phyloP scores from a whole-genome alignment of 192 early-diverging fungal genomes.

The Phlyctochytrium planicorne region DNA sequence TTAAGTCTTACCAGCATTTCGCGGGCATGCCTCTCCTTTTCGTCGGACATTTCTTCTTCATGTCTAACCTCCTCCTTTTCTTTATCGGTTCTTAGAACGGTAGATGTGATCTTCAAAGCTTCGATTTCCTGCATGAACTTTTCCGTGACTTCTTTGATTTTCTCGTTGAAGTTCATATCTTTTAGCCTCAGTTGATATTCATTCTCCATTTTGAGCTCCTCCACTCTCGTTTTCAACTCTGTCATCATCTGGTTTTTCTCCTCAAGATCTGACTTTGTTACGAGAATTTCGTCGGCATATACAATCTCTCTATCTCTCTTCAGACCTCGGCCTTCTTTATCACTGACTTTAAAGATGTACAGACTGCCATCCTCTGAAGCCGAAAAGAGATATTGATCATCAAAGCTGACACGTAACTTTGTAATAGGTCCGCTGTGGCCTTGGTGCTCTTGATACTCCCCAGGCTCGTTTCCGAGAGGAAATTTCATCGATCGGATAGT shows the following conservation, averaged over 20 bases:
- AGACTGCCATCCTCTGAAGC: slow-evolving; percentile 55
- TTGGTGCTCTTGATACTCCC: slow-evolving; percentile 61
- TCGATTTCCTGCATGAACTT: slow-evolving; percentile 68
- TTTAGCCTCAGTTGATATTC: slow-evolving; percentile 66
- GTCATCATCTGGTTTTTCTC: slow-evolving; percentile 57
- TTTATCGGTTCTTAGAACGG: slow-evolving; percentile 59
- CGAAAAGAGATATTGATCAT: slow-evolving; percentile 62
- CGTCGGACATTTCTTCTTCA: slow-evolving; percentile 61
- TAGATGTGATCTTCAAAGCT: slow-evolving; percentile 55
- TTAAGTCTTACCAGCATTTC: slow-evolving; percentile 41
- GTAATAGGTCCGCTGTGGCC: slow-evolving; percentile 54
- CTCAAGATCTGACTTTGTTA: slow-evolving; percentile 63
- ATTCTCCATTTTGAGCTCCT: slow-evolving; percentile 69
- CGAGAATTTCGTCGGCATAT: slow-evolving; percentile 64
- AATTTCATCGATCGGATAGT: slow-evolving; percentile 58
- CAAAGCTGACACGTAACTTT: slow-evolving; percentile 52
- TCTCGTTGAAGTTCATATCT: slow-evolving; percentile 71
- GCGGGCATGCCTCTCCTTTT: slow-evolving; percentile 49
- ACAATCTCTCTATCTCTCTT: slow-evolving; percentile 54
- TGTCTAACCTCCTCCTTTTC: slow-evolving; percentile 63
- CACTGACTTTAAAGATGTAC: slow-evolving; percentile 57
- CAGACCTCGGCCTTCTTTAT: slow-evolving; percentile 50
- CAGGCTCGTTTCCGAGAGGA: slow-evolving; percentile 44
- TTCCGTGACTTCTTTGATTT: slow-evolving; percentile 64
- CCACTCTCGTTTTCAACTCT: slow-evolving; percentile 59